These are phyloP conservation scores for Pseudoscleropodium purum DNA, from an alignment of 225 moss, liverwort and hornwort genomes.

Conservation along the genomic window DNA sequence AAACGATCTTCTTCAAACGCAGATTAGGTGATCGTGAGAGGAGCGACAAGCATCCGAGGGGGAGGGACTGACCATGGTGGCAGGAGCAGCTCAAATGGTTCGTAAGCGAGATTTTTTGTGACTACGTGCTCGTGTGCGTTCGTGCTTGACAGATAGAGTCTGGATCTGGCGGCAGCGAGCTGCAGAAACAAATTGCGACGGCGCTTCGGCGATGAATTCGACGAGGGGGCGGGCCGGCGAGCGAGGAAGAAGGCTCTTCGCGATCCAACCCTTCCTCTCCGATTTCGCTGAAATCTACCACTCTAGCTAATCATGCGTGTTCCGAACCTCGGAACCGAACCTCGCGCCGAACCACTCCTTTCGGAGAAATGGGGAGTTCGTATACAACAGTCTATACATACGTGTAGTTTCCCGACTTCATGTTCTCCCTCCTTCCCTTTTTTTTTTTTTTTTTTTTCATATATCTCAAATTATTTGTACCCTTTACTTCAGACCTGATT, in stretches of 20 bases:
- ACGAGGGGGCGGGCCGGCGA: background rate
- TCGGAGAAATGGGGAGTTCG: background rate
- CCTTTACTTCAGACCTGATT: accelerated
- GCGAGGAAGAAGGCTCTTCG: background rate
- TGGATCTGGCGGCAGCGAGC: background rate
- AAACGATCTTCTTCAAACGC: background rate
- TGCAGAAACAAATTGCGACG: background rate
- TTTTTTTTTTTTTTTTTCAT: background rate
- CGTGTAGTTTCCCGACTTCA: background rate
- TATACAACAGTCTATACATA: background rate
- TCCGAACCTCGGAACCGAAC: background rate
- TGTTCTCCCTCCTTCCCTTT: background rate
- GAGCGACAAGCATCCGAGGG: background rate
- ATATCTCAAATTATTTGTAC: background rate
- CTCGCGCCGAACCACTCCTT: background rate
- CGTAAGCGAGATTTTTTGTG: background rate
- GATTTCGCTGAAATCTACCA: background rate
- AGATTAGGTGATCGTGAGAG: background rate
- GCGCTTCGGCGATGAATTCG: background rate
- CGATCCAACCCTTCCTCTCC: background rate
- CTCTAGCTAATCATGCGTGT: background rate
- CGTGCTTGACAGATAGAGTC: background rate
- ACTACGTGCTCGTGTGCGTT: background rate
- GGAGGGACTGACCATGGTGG: conserved; percentile 4
- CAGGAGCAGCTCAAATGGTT: background rate